Evolutionary conservation across 805 yeast species (phyloP).

Genomic region (Monosporozyma aquatica): DNA sequence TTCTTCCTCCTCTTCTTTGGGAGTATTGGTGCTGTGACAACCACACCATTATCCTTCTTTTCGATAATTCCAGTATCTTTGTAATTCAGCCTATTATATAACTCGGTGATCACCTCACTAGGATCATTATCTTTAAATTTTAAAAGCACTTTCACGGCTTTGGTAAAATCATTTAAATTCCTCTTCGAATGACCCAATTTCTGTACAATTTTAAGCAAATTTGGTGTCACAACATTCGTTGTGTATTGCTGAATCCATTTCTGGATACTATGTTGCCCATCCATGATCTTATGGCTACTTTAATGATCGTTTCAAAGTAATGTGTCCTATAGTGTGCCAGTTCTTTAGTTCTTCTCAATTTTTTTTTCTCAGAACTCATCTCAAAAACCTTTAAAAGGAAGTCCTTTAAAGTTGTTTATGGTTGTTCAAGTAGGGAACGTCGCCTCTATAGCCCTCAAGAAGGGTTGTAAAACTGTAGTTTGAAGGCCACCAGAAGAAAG

Average conservation of each 20-base stretch:
- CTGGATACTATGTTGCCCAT: neutral
- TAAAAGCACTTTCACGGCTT: slow-evolving; percentile 21
- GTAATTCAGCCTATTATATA: slow-evolving; percentile 7
- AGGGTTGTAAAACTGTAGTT: too few species aligned
- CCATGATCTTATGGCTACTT: too few species aligned
- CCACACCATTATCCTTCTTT: too few species aligned
- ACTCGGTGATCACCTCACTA: slow-evolving; percentile 9
- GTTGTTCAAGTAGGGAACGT: too few species aligned
- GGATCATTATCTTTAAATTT: slow-evolving; percentile 16
- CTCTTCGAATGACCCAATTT: slow-evolving; percentile 13
- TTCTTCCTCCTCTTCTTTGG: neutral
- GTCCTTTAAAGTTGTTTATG: too few species aligned
- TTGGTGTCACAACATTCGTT: slow-evolving; percentile 13
- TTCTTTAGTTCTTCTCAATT: too few species aligned
- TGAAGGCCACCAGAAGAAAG: too few species aligned
- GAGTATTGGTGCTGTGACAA: neutral
- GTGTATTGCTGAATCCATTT: slow-evolving; percentile 18
- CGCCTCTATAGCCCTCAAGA: too few species aligned
- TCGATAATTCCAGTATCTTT: neutral
- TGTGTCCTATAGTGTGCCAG: too few species aligned
- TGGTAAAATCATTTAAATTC: slow-evolving; percentile 13
- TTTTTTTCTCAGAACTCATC: too few species aligned
- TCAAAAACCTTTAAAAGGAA: too few species aligned
- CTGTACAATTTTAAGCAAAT: slow-evolving; percentile 15
- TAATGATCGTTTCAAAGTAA: too few species aligned